Evolutionary conservation across 2,329 filamentous ascomycete species (phyloP).

Genomic region (Botryotinia calthae): DNA sequence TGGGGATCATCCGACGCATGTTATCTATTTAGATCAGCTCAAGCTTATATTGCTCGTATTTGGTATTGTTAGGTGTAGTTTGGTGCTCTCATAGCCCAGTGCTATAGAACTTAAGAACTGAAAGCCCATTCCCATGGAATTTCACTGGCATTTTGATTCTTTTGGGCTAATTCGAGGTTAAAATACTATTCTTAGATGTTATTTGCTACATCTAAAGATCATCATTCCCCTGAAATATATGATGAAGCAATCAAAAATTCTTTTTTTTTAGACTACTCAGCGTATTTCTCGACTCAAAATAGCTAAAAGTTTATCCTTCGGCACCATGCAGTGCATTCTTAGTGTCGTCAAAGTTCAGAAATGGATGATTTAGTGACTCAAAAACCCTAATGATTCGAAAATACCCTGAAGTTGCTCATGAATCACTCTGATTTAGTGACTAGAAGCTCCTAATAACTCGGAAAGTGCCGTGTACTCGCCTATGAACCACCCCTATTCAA

Average conservation of each 20-base stretch:
- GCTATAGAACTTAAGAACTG: not conserved
- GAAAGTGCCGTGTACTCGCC: not conserved
- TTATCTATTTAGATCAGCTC: not conserved
- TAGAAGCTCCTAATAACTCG: not conserved
- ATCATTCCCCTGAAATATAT: not conserved
- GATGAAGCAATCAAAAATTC: not conserved
- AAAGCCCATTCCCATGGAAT: not conserved
- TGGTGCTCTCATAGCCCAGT: too few relatives aligned
- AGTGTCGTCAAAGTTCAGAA: not conserved
- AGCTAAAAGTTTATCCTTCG: not conserved
- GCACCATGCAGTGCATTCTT: not conserved
- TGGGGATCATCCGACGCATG: not conserved
- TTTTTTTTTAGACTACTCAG: not conserved
- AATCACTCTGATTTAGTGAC: not conserved
- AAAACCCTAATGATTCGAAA: not conserved
- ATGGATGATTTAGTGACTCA: not conserved
- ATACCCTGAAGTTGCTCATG: accelerated
- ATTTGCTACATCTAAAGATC: not conserved
- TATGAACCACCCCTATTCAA: too few relatives aligned
- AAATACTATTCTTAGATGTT: not conserved
- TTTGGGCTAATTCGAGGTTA: not conserved
- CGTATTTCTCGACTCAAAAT: not conserved
- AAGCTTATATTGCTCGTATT: accelerated
- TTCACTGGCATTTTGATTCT: not conserved
- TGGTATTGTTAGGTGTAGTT: accelerated